Percentiles rank a stretch among this genome's conserved stretches.
Conservation (phyloP, 805 yeast genomes). For the Candida argentea region DNA sequence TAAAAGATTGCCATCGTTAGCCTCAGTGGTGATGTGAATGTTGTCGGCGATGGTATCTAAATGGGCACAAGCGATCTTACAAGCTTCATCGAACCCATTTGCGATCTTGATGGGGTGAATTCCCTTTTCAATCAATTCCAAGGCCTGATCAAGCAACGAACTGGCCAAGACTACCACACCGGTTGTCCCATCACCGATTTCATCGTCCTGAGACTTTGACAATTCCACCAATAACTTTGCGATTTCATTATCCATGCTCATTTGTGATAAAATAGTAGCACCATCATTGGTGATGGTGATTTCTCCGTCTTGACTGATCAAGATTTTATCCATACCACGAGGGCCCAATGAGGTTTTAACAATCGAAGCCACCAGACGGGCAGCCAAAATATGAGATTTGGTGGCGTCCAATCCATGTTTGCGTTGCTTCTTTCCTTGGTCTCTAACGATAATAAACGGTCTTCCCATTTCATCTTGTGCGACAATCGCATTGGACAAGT, state of each 20-base stretch:
- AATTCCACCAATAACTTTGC: slow-evolving; percentile 92
- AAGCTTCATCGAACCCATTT: slow-evolving; percentile 95
- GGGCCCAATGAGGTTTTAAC: slow-evolving; percentile 94
- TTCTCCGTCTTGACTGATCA: slow-evolving; percentile 93
- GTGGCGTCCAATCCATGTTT: slow-evolving; percentile 38
- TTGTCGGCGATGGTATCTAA: slow-evolving; percentile 69
- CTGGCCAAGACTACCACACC: slow-evolving; percentile 97
- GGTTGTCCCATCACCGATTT: slow-evolving; percentile 98
- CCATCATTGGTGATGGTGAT: slow-evolving; percentile 98
- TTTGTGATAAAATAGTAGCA: slow-evolving; percentile 90
- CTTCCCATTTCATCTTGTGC: slow-evolving; percentile 99
- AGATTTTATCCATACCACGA: slow-evolving; percentile 93
- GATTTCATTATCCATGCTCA: slow-evolving; percentile 93
- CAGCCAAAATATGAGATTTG: slow-evolving; percentile 86
- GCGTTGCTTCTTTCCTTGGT: slow-evolving; percentile 67
- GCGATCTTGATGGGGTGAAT: slow-evolving; percentile 96
- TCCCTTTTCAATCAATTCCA: slow-evolving; percentile 90
- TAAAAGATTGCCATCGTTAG: slow-evolving; percentile 49
- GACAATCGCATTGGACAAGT: slow-evolving; percentile 94
- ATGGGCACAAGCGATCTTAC: slow-evolving; percentile 75
- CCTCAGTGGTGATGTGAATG: slow-evolving; percentile 40
- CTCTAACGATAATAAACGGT: slow-evolving; percentile 95
- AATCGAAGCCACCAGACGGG: slow-evolving; percentile 87
- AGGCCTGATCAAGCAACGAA: slow-evolving; percentile 87
- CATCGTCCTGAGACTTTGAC: slow-evolving; percentile 93